A percentile compares a stretch with the other conserved stretches of the same genome.
Conservation (phyloP, 495 filamentous ascomycete genomes). For the Neurospora tetraspora region DNA sequence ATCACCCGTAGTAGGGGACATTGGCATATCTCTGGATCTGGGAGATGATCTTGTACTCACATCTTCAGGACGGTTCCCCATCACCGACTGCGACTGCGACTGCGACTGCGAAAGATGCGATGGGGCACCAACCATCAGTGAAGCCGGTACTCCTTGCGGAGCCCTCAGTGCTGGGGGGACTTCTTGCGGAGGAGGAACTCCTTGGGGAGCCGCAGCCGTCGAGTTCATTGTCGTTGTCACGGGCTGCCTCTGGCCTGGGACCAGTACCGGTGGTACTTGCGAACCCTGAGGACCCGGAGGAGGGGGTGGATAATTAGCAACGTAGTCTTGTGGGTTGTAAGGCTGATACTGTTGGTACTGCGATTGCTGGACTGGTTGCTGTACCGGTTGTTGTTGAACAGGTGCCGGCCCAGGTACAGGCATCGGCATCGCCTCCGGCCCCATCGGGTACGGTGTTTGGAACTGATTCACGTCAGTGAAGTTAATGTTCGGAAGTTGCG, state of each 20-base stretch:
- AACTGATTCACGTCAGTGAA: conserved; percentile 24
- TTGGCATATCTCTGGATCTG: conserved; percentile 12
- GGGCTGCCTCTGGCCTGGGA: no score
- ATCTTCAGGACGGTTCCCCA: conserved; percentile 21
- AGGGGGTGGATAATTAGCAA: conserved; percentile 20
- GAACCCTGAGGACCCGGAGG: conserved; percentile 20
- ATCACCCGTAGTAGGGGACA: conserved; percentile 5
- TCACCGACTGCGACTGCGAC: neutral
- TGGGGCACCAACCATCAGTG: neutral
- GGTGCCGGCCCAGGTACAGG: neutral
- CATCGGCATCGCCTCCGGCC: neutral
- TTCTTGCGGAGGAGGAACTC: conserved; percentile 12
- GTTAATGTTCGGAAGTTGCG: conserved; percentile 28
- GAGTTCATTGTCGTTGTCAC: no score
- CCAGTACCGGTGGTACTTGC: conserved; percentile 1
- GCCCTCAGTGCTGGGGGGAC: conserved; percentile 17
- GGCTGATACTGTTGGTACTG: neutral
- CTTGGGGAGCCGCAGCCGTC: neutral
- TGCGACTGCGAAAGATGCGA: neutral
- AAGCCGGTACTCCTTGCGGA: conserved; percentile 15
- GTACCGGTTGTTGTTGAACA: neutral
- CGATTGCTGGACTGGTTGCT: neutral
- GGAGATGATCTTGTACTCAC: conserved; percentile 29
- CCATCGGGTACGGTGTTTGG: neutral
- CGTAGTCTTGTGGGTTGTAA: conserved; percentile 29